phyloP scores from a whole-genome alignment of 352 stramenopile genomes.

The Pythium sukuiense region DNA sequence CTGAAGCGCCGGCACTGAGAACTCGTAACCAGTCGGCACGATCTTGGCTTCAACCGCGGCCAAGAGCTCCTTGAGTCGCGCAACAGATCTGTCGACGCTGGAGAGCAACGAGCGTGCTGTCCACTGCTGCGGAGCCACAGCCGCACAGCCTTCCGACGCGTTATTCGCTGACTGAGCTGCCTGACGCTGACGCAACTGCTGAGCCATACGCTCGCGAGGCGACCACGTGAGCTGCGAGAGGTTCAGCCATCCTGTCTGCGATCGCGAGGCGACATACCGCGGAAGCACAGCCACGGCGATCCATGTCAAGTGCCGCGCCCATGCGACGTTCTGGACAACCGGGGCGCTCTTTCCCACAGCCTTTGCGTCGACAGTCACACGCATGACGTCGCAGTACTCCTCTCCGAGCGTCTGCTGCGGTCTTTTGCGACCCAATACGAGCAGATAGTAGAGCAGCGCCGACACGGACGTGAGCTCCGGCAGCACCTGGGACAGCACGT shows the following conservation, averaged over 20 bases:
- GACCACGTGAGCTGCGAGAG: constrained; percentile 62
- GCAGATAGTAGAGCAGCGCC: constrained; percentile 64
- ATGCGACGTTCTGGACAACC: constrained; percentile 34
- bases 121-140: constrained; percentile 8
- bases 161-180: constrained; percentile 16
- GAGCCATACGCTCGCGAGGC: constrained; percentile 76
- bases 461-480: constrained; percentile 67
- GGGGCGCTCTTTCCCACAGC: background rate
- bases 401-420: constrained; percentile 85
- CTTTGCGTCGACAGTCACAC: constrained; percentile 33
- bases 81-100: constrained; percentile 41
- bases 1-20: constrained; percentile 45
- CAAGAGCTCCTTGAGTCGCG: constrained; percentile 39
- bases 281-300: constrained; percentile 56
- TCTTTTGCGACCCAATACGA: constrained; percentile 52
- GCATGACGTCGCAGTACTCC: constrained; percentile 85
- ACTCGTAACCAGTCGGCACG: constrained; percentile 61
- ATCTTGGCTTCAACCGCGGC: constrained; percentile 44
- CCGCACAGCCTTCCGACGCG: background rate
- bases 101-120: constrained; percentile 32
- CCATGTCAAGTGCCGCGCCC: constrained; percentile 52
- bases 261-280: constrained; percentile 60
- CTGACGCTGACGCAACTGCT: constrained; percentile 60
- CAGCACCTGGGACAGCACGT: constrained; percentile 78
- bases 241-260: constrained; percentile 69